Base-by-base conservation (phyloP, 169 alveolate genomes). In the Eimeria maxima region DNA sequence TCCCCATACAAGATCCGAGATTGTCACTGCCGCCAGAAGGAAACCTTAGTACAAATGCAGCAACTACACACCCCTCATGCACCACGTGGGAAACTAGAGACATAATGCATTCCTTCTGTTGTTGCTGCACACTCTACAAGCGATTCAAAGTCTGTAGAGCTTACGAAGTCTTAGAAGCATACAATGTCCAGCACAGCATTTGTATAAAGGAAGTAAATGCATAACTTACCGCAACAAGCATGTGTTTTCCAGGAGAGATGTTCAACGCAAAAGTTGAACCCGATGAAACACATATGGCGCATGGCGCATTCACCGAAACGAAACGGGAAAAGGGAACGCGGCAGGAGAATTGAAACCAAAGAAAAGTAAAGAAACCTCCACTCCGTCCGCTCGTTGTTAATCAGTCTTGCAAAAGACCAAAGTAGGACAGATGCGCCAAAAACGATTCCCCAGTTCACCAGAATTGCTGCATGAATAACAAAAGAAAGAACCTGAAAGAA, bases 201-300 rank as follows among this genome's bases (percentile, higher is more conserved):
- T 33, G 29, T 16, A 18, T 5, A 27, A 50, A 14, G 18, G 29
- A 29, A 6, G 16, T 33, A 4, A 4, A 18, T 0, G 83, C 27
- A 38, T 73, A 73, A 20, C 93, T 7, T 63, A 87, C 93, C 81
- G 20, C 83, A 87, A 24, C 42, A 87, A 27, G 80, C 81, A 5
- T 87, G 81, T 13, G 81, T 87, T 33, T 44, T 87, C 93, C 93
- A 87, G 44, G 93, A 60, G 57, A 47, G 81, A 47, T 63, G 50
- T 1, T n/a, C 83, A n/a, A 42, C 29, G 47, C 60, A 87, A 47
- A 87, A 87, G 81, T 42, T 87, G 93, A 60, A 87, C n/a, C 93
- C 93, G 18, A 63, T 50, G 83, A 87, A 87, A 27, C 93, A 87
- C 93, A 87, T 44, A 33, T 87, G 65, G 73, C 73, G 81, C 81